Percentiles rank a stretch among this genome's conserved stretches.
These are phyloP conservation scores for Claviceps digitariae DNA, from an alignment of 2,329 filamentous ascomycete genomes.

Conservation along the genomic window DNA sequence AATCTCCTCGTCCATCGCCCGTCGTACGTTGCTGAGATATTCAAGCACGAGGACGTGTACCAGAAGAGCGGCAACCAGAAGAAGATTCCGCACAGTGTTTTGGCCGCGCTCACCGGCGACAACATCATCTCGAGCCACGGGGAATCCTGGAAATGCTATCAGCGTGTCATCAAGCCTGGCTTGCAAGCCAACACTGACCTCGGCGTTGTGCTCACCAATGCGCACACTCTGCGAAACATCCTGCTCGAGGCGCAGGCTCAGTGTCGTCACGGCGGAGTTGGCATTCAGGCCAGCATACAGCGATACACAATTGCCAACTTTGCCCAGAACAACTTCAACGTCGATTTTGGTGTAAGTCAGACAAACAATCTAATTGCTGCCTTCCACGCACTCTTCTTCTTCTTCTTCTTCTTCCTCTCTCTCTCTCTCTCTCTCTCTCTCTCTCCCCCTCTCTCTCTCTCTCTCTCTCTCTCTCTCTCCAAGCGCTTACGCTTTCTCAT, in stretches of 20 bases:
- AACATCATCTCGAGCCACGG: conserved; percentile 27
- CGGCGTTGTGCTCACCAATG: conserved; percentile 12
- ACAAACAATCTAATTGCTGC: too few relatives aligned
- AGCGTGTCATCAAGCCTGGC: conserved; percentile 21
- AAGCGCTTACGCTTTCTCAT: too few relatives aligned
- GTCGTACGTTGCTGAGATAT: conserved; percentile 25
- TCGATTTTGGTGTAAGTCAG: conserved; percentile 12
- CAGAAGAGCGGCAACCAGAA: conserved; percentile 27
- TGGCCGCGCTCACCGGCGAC: conserved; percentile 24
- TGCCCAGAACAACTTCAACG: conserved; percentile 17
- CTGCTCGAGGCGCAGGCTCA: conserved; percentile 16
- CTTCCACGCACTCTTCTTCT: neutral
- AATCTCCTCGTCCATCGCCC: conserved; percentile 32
- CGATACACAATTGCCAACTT: conserved; percentile 23
- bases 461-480: too few relatives aligned
- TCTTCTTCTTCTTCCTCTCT: neutral
- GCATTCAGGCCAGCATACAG: conserved; percentile 20
- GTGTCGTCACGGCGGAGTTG: conserved; percentile 10
- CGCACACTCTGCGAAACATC: conserved; percentile 13
- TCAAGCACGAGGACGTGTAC: conserved; percentile 19
- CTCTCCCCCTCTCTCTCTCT: too few relatives aligned
- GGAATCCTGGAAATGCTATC: conserved; percentile 21
- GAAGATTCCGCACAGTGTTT: conserved; percentile 25
- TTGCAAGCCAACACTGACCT: conserved; percentile 16
- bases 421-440: too few relatives aligned